Conservation (phyloP, 768 basidiomycete genomes). For the Xerocomus potaroensis region DNA sequence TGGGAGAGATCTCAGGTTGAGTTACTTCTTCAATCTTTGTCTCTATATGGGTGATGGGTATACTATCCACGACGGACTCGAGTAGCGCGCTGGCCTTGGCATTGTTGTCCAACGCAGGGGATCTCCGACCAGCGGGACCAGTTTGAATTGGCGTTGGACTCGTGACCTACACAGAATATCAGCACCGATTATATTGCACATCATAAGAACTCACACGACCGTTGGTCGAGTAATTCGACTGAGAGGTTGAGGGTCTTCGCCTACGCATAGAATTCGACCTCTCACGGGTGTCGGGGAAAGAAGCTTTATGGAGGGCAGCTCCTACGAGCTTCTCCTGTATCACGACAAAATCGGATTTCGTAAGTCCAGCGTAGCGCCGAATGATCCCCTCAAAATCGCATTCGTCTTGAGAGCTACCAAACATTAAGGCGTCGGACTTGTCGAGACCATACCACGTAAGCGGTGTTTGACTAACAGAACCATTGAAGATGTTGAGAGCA, state of each 20-base stretch:
- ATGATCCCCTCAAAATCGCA: constrained; percentile 66
- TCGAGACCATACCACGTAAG: constrained; percentile 67
- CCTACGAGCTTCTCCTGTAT: constrained; percentile 77
- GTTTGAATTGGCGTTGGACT: constrained; percentile 48
- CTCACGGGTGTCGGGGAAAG: constrained; percentile 53
- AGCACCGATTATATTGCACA: constrained; percentile 2
- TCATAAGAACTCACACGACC: constrained; percentile 38
- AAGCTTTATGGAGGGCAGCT: constrained; percentile 54
- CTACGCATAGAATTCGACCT: constrained; percentile 69
- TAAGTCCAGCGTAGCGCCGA: constrained; percentile 61
- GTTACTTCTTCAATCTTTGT: constrained; percentile 22
- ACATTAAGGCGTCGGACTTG: constrained; percentile 44
- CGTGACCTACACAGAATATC: constrained; percentile 40
- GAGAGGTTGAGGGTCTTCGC: constrained; percentile 78
- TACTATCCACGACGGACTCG: constrained; percentile 56
- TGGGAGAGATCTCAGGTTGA: constrained; percentile 42
- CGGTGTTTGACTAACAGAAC: constrained; percentile 41
- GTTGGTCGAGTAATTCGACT: constrained; percentile 64
- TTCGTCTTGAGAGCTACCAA: constrained; percentile 49
- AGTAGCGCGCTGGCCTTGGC: constrained; percentile 63
- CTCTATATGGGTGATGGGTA: constrained; percentile 38
- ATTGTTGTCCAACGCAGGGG: constrained; percentile 43
- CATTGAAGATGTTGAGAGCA: constrained; percentile 49
- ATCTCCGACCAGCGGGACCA: constrained; percentile 26
- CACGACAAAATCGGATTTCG: constrained; percentile 60